phyloP scores from a whole-genome alignment of 2,329 filamentous ascomycete genomes.

The Phyllosticta capitalensis region DNA sequence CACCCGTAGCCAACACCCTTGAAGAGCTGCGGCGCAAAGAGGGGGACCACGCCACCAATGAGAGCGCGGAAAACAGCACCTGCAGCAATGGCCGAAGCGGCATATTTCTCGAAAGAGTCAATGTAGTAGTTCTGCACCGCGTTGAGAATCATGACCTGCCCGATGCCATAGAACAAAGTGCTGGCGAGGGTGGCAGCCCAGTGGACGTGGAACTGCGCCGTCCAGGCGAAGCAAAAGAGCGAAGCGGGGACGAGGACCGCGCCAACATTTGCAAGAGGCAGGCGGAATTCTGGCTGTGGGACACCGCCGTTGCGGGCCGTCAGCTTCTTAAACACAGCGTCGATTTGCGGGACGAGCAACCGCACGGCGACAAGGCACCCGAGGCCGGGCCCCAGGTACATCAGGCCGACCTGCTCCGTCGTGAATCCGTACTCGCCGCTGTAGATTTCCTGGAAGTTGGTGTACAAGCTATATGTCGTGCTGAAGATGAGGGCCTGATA shows the following conservation, averaged over 20 bases:
- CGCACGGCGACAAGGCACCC: conserved; percentile 37
- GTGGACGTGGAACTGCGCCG: conserved; percentile 31
- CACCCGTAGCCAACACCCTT: conserved; percentile 40
- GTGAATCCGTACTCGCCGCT: conserved; percentile 34
- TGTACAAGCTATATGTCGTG: conserved; percentile 40
- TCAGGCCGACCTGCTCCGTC: conserved; percentile 37
- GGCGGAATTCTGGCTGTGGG: conserved; percentile 33
- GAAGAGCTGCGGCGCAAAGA: conserved; percentile 36
- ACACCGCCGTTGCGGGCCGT: conserved; percentile 32
- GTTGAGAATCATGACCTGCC: conserved; percentile 45
- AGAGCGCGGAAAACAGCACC: conserved; percentile 39
- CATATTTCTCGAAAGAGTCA: conserved; percentile 42
- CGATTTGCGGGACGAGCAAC: conserved; percentile 39
- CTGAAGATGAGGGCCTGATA: conserved; percentile 40
- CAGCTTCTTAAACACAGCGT: conserved; percentile 38
- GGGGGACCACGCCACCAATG: conserved; percentile 38
- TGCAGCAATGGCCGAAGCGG: conserved; percentile 41
- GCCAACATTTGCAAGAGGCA: conserved; percentile 39
- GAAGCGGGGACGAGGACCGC: conserved; percentile 33
- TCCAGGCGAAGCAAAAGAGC: conserved; percentile 38
- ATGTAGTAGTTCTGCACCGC: conserved; percentile 48
- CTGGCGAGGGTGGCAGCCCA: conserved; percentile 34
- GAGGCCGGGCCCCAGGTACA: conserved; percentile 36
- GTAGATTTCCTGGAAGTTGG: conserved; percentile 40
- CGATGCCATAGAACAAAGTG: conserved; percentile 42